Percentiles rank a stretch among this genome's conserved stretches.
phyloP scores from a whole-genome alignment of 805 yeast species.

The Sugiyamaella mastotermitis region DNA sequence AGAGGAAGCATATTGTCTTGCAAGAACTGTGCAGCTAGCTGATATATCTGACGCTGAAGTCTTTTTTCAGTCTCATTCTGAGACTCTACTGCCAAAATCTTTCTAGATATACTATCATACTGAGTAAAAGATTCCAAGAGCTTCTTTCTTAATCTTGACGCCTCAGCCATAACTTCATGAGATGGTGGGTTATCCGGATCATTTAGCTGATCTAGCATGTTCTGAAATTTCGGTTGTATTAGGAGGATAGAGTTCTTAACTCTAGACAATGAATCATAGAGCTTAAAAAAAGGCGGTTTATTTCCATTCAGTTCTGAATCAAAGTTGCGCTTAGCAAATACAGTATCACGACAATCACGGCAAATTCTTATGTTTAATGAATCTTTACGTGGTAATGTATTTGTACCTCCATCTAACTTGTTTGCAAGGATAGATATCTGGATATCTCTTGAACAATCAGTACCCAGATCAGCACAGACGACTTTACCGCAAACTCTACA shows the following conservation, averaged over 20 bases:
- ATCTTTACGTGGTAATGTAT: slow-evolving; percentile 14
- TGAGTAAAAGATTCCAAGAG: slow-evolving; percentile 45
- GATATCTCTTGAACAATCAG: slow-evolving; percentile 69
- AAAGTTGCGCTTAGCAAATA: slow-evolving; percentile 53
- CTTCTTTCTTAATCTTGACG: slow-evolving; percentile 38
- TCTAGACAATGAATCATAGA: slow-evolving; percentile 38
- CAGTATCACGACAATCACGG: slow-evolving; percentile 53
- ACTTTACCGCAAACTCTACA: slow-evolving; percentile 83
- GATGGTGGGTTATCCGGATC: slow-evolving; percentile 28
- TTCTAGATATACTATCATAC: slow-evolving; percentile 46
- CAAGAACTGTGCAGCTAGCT: slow-evolving; percentile 51
- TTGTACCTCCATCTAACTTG: slow-evolving; percentile 21
- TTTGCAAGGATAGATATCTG: slow-evolving; percentile 38
- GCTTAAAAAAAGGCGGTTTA: slow-evolving; percentile 34
- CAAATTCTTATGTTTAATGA: slow-evolving; percentile 51
- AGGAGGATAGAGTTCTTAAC: slow-evolving; percentile 34
- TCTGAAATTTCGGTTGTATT: slow-evolving; percentile 40
- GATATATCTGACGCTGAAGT: slow-evolving; percentile 49
- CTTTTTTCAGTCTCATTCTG: slow-evolving; percentile 39
- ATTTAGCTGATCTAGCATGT: slow-evolving; percentile 32
- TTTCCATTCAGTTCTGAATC: slow-evolving; percentile 34
- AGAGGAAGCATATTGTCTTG: slow-evolving; percentile 62
- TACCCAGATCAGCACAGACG: slow-evolving; percentile 62
- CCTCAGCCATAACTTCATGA: slow-evolving; percentile 30
- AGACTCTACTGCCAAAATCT: slow-evolving; percentile 33